phyloP scores from a whole-genome alignment of 2,329 filamentous ascomycete species.

The Kalaharituber pfeilii region DNA sequence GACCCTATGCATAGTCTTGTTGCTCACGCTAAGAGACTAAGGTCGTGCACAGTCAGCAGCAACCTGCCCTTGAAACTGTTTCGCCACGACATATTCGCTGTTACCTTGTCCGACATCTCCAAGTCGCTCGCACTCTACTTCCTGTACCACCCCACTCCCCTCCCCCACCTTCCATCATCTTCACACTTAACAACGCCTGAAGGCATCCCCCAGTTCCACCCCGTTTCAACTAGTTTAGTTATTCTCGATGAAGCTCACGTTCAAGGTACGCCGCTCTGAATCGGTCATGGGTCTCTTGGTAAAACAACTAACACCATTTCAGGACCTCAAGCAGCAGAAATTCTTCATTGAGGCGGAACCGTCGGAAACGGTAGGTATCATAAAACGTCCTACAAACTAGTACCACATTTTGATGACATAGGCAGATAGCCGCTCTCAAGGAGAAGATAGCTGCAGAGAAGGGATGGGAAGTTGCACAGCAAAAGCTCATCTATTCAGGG shows the following conservation, averaged over 20 bases:
- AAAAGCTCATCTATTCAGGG: slow-evolving; percentile 99
- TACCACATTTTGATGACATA: slow-evolving; percentile 8
- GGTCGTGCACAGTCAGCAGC: not conserved
- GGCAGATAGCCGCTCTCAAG: slow-evolving; percentile 75
- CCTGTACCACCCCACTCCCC: slow-evolving; percentile 1
- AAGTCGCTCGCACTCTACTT: not conserved
- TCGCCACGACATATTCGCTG: not conserved
- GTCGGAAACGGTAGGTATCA: slow-evolving; percentile 71
- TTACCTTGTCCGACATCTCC: not conserved
- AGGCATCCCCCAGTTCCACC: not conserved
- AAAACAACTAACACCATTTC: slow-evolving; percentile 18
- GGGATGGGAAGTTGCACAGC: slow-evolving; percentile 74
- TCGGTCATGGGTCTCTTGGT: slow-evolving; percentile 17
- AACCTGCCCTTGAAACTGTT: not conserved
- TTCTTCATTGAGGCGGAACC: slow-evolving; percentile 92
- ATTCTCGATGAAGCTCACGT: slow-evolving; percentile 49
- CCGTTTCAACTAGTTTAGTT: slow-evolving; percentile 23
- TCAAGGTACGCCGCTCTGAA: slow-evolving; percentile 38
- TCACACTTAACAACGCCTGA: not conserved
- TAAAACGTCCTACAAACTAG: slow-evolving; percentile 22
- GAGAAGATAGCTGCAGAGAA: slow-evolving; percentile 82
- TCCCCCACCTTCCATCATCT: not conserved
- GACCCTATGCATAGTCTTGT: too few species aligned
- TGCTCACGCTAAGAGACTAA: not conserved
- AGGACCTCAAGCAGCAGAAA: slow-evolving; percentile 98